These are phyloP conservation scores for Artemisia tridentata DNA, from an alignment of 129 eudicot species.

Conservation along the genomic window DNA sequence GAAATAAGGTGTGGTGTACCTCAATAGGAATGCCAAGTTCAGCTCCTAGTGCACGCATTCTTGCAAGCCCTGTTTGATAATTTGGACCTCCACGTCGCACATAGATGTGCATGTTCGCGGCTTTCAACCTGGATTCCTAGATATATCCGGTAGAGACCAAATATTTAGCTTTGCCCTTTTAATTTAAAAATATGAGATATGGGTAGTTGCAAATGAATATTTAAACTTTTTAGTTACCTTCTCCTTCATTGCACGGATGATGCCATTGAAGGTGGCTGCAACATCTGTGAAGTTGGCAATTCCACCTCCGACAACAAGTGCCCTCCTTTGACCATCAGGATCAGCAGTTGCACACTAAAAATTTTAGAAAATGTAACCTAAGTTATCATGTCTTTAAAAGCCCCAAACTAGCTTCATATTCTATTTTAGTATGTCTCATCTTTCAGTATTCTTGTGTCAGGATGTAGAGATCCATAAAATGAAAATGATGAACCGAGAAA, in stretches of 20 bases:
- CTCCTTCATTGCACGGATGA: constrained; percentile 66
- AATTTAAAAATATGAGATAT: not conserved
- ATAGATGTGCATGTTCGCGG: constrained; percentile 88
- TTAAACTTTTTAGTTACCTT: too few species aligned
- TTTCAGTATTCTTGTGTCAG: not conserved
- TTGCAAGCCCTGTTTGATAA: constrained; percentile 89
- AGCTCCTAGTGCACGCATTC: constrained; percentile 83
- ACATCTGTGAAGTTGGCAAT: constrained; percentile 95
- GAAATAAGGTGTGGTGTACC: constrained; percentile 39
- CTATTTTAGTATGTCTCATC: not conserved
- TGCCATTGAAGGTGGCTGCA: constrained; percentile 95
- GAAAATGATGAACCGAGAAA: not conserved
- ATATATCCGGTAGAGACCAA: not conserved
- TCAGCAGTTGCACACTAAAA: constrained; percentile 83
- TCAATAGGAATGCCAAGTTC: constrained; percentile 93
- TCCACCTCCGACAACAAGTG: constrained; percentile 96
- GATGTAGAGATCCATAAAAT: not conserved
- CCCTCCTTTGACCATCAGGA: constrained; percentile 95
- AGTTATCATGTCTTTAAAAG: not conserved
- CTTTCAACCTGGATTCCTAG: constrained; percentile 90
- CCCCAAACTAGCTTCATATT: not conserved
- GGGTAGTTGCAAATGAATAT: not conserved
- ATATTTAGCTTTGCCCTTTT: constrained; percentile 24
- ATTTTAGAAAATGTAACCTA: not conserved
- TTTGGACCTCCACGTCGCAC: constrained; percentile 98